Evolutionary conservation across 1,284 basidiomycete genomes (phyloP).

Genomic region (Volvariella volvacea): DNA sequence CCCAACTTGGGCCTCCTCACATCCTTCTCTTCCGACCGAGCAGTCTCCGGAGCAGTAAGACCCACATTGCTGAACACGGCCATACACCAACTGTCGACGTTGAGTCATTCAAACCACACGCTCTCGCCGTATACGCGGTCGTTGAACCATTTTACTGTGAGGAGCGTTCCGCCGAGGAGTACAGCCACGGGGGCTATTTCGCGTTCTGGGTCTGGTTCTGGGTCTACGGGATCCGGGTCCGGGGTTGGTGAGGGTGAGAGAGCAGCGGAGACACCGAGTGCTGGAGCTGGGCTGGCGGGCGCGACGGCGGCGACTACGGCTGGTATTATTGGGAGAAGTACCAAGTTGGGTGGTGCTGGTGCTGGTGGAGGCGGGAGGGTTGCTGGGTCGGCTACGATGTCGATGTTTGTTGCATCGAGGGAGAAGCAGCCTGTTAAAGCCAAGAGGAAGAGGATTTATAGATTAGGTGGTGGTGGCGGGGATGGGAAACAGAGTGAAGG

Average conservation of each 20-base stretch:
- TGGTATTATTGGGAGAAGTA: too few relatives aligned
- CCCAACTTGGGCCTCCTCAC: conserved; percentile 21
- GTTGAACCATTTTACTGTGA: conserved; percentile 84
- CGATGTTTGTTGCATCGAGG: conserved; percentile 1
- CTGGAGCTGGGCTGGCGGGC: not conserved
- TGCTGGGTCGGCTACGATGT: conserved; percentile 6
- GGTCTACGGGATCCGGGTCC: not conserved
- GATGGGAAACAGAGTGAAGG: too few relatives aligned
- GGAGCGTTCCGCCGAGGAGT: conserved; percentile 65
- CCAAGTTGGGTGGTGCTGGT: not conserved
- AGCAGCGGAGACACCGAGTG: too few relatives aligned
- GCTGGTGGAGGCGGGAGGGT: conserved; percentile 3
- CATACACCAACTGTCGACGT: conserved; percentile 76
- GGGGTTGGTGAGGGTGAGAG: too few relatives aligned
- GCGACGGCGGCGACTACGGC: too few relatives aligned
- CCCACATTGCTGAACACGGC: conserved; percentile 61
- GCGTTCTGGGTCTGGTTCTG: conserved; percentile 8
- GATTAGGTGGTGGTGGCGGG: conserved; percentile 40
- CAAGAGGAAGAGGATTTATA: conserved; percentile 68
- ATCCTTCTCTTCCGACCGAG: conserved; percentile 31
- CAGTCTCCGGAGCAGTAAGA: conserved; percentile 52
- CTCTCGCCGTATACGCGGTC: conserved; percentile 86
- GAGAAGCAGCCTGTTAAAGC: conserved; percentile 63
- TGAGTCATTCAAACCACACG: conserved; percentile 85
- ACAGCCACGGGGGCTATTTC: conserved; percentile 14